Percentiles rank a stretch among this genome's conserved stretches.
These are phyloP conservation scores for Diplodia mutila DNA, from an alignment of 2,329 filamentous ascomycete genomes.

Conservation along the genomic window DNA sequence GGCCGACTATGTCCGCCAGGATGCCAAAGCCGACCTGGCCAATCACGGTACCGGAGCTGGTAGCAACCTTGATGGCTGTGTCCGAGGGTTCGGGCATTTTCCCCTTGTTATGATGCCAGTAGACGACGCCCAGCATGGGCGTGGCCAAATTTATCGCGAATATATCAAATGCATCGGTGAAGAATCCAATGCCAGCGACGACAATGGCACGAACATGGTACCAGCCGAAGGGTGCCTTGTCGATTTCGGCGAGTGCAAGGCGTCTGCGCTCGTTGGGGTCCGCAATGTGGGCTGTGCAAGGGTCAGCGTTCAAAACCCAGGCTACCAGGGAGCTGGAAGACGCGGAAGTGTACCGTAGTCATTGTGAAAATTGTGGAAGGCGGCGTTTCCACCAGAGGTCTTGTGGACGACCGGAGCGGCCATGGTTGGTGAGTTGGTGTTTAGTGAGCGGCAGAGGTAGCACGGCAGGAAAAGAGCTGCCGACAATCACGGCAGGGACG, in stretches of 20 bases:
- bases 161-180: constrained; percentile 74
- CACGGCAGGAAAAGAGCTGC: background rate
- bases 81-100: constrained; percentile 69
- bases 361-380: constrained; percentile 68
- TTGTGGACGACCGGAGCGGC: constrained; percentile 26
- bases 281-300: constrained; percentile 49
- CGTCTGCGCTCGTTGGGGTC: constrained; percentile 79
- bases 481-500: background rate
- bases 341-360: constrained; percentile 56
- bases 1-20: constrained; percentile 75
- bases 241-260: constrained; percentile 78
- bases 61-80: constrained; percentile 83
- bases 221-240: constrained; percentile 80
- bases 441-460: background rate
- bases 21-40: constrained; percentile 73
- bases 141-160: constrained; percentile 76
- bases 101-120: constrained; percentile 58
- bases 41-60: constrained; percentile 79
- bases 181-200: constrained; percentile 85
- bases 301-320: background rate
- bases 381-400: constrained; percentile 36
- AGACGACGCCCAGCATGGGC: constrained; percentile 77
- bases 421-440: constrained; percentile 12
- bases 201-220: constrained; percentile 78
- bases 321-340: background rate